phyloP scores from a whole-genome alignment of 352 stramenopile genomes.

The Phytophthora fragariaefolia region DNA sequence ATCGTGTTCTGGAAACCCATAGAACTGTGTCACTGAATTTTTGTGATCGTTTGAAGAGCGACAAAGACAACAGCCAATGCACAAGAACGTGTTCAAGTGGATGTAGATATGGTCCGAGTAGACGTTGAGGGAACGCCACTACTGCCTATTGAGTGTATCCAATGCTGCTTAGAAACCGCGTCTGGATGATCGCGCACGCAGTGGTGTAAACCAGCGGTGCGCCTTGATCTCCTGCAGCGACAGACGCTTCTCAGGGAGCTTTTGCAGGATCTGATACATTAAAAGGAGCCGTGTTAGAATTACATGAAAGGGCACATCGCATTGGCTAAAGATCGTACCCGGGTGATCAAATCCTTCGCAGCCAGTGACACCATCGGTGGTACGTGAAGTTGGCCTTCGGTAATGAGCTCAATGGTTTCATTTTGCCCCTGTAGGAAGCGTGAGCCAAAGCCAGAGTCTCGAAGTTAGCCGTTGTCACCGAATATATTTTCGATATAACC shows the following conservation, averaged over 20 bases:
- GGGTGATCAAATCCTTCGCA: conserved; percentile 76
- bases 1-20: no score
- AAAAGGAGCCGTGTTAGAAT: background rate
- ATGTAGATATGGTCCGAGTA: background rate
- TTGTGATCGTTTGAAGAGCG: no score
- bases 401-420: conserved; percentile 97
- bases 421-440: conserved; percentile 82
- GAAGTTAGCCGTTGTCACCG: no score
- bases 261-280: conserved; percentile 70
- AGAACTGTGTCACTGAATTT: no score
- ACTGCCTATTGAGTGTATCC: conserved; percentile 20
- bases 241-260: conserved; percentile 62
- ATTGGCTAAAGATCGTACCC: conserved; percentile 38
- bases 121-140: background rate
- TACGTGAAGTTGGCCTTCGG: conserved; percentile 71
- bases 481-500: background rate
- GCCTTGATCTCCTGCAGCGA: conserved; percentile 75
- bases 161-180: conserved; percentile 36
- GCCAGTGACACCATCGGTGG: conserved; percentile 73
- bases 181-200: conserved; percentile 54
- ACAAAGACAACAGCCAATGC: background rate
- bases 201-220: conserved; percentile 78
- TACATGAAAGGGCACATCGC: background rate
- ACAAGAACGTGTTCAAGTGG: background rate
- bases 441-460: background rate